Conservation (phyloP, 2,329 filamentous ascomycete genomes). For the Penicillium sp. region DNA sequence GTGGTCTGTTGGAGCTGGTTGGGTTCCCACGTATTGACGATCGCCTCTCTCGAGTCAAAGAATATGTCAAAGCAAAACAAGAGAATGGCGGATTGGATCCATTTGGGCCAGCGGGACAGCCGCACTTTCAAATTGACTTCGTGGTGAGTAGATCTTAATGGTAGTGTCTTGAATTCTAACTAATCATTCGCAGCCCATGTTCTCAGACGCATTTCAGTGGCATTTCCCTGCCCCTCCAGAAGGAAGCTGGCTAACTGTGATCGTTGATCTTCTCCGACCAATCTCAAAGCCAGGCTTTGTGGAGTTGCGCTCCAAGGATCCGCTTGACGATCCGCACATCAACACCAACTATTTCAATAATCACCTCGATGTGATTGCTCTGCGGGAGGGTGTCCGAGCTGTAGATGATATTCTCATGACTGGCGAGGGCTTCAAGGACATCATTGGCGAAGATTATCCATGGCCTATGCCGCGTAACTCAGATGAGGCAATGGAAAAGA, state of each 20-base stretch:
- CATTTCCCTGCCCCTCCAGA: constrained; percentile 41
- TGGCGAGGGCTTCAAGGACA: constrained; percentile 53
- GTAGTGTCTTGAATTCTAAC: too few species aligned
- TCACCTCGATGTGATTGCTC: constrained; percentile 53
- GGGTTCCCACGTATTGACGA: constrained; percentile 18
- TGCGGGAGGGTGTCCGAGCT: constrained; percentile 59
- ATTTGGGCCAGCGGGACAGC: constrained; percentile 56
- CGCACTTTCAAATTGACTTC: constrained; percentile 63
- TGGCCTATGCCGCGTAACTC: constrained; percentile 58
- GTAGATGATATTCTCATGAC: constrained; percentile 54
- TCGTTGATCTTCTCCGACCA: constrained; percentile 51
- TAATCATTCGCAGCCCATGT: constrained; percentile 44
- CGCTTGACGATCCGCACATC: constrained; percentile 37
- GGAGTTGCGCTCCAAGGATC: constrained; percentile 39
- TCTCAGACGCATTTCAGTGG: constrained; percentile 52
- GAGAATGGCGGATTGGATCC: constrained; percentile 48
- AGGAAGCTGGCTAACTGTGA: constrained; percentile 56
- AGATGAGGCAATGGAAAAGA: constrained; percentile 56
- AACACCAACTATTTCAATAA: constrained; percentile 50
- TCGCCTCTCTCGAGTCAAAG: constrained; percentile 45
- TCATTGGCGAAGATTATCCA: constrained; percentile 49
- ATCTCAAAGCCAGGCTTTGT: constrained; percentile 46
- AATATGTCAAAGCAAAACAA: constrained; percentile 46
- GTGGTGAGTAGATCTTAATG: constrained; percentile 34
- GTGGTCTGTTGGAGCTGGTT: constrained; percentile 15